phyloP scores from a whole-genome alignment of 306 rosid genomes.

The Prunus mume region DNA sequence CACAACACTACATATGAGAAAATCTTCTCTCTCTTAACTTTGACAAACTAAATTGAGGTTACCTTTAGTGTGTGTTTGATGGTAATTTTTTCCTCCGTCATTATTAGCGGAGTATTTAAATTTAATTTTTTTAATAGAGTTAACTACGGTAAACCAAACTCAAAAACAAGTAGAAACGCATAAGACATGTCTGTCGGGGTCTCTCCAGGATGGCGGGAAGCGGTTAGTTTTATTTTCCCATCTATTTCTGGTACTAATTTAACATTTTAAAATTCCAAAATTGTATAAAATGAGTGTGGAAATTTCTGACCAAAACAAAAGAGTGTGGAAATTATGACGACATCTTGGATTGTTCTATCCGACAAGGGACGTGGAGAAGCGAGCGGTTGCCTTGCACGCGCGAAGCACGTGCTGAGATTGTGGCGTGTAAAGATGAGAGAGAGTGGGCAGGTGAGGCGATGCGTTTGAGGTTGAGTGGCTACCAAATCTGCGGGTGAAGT shows the following conservation, averaged over 20 bases:
- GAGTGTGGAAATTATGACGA: background rate
- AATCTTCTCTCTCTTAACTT: no score
- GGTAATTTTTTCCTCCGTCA: no score
- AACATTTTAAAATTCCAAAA: no score
- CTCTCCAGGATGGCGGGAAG: background rate
- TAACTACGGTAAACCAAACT: no score
- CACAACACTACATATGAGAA: no score
- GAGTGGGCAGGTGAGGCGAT: background rate
- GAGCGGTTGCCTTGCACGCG: background rate
- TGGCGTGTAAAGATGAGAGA: background rate
- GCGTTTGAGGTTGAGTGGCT: background rate
- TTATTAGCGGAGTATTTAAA: no score
- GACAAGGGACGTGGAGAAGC: no score
- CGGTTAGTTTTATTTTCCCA: background rate
- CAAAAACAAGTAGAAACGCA: no score
- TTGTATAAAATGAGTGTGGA: background rate
- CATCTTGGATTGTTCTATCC: background rate
- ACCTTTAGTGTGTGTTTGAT: no score
- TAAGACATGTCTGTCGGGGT: background rate
- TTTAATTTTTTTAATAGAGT: fast-evolving
- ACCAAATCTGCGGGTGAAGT: background rate
- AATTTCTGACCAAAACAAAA: no score
- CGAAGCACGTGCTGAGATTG: background rate
- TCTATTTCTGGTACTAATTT: background rate
- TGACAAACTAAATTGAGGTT: no score